Evolutionary conservation across 805 yeast species (phyloP).

Genomic region (Cyberlindnera americana): DNA sequence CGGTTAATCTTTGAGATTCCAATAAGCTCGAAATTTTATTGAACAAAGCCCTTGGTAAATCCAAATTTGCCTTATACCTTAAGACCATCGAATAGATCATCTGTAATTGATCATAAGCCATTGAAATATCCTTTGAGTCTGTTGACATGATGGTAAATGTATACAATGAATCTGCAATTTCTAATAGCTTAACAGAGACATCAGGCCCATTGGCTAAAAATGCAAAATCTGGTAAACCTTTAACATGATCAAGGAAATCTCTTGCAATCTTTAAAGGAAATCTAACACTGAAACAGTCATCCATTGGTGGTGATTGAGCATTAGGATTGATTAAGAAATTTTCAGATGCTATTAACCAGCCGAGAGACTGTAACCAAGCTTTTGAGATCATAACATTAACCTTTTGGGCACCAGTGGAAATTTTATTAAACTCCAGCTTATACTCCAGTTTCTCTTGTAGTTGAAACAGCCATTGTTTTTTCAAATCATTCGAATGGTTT

Average conservation of each 20-base stretch:
- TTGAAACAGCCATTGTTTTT: constrained; percentile 22
- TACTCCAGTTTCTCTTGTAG: constrained; percentile 21
- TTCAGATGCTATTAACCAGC: constrained; percentile 25
- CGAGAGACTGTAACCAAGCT: constrained; percentile 25
- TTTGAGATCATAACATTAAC: constrained; percentile 24
- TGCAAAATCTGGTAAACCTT: constrained; percentile 23
- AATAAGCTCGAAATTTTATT: constrained; percentile 17
- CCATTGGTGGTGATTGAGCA: constrained; percentile 11
- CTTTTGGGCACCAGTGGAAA: constrained; percentile 22
- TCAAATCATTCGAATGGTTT: constrained; percentile 16
- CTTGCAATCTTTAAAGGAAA: constrained; percentile 24
- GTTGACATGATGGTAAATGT: constrained; percentile 18
- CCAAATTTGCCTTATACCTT: constrained; percentile 21
- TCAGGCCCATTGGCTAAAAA: constrained; percentile 27
- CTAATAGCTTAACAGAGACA: constrained; percentile 21
- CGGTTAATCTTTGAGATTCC: constrained; percentile 15
- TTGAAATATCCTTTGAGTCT: constrained; percentile 9
- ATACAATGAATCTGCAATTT: constrained; percentile 25
- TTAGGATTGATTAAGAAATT: constrained; percentile 17
- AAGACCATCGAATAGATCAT: constrained; percentile 19
- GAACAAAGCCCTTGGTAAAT: constrained; percentile 16
- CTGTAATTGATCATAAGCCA: constrained; percentile 21
- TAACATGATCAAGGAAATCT: constrained; percentile 18
- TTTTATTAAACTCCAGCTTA: constrained; percentile 11
- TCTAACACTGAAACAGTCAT: constrained; percentile 19